Percentiles rank a stretch among this genome's conserved stretches.
These are phyloP conservation scores for Russula lepida DNA, from an alignment of 768 basidiomycete species.

Conservation along the genomic window DNA sequence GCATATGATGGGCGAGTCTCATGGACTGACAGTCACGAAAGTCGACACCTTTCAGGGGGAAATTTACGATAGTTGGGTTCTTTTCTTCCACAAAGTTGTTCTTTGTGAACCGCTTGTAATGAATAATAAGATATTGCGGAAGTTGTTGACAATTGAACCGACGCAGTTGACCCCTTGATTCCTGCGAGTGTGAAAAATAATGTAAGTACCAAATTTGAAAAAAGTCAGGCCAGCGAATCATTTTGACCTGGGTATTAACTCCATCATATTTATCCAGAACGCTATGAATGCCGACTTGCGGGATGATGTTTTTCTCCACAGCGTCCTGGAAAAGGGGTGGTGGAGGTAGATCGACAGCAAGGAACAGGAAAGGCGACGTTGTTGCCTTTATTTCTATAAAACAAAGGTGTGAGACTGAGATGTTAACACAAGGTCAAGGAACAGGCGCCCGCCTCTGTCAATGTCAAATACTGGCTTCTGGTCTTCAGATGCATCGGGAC, in stretches of 20 bases:
- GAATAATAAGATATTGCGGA: conserved; percentile 88
- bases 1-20: neutral
- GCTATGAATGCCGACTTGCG: conserved; percentile 87
- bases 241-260: conserved; percentile 67
- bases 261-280: conserved; percentile 95
- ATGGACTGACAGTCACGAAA: conserved; percentile 74
- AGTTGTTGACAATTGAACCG: conserved; percentile 85
- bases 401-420: neutral
- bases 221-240: conserved; percentile 18
- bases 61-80: conserved; percentile 98
- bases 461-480: conserved; percentile 90
- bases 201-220: conserved; percentile 12
- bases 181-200: conserved; percentile 36
- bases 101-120: conserved; percentile 95
- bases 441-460: conserved; percentile 61
- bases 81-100: conserved; percentile 97
- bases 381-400: conserved; percentile 71
- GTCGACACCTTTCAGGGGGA: conserved; percentile 88
- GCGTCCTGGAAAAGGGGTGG: conserved; percentile 97
- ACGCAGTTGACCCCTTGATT: conserved; percentile 75
- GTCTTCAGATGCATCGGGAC: conserved; percentile 63
- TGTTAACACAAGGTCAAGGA: neutral
- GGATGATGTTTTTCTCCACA: conserved; percentile 97
- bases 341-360: conserved; percentile 92
- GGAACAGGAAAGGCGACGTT: conserved; percentile 88